Evolutionary conservation across 345 rosid species (phyloP), one percentile per base, ranked within the genome.

Genomic region (Citrus hindsii): DNA sequence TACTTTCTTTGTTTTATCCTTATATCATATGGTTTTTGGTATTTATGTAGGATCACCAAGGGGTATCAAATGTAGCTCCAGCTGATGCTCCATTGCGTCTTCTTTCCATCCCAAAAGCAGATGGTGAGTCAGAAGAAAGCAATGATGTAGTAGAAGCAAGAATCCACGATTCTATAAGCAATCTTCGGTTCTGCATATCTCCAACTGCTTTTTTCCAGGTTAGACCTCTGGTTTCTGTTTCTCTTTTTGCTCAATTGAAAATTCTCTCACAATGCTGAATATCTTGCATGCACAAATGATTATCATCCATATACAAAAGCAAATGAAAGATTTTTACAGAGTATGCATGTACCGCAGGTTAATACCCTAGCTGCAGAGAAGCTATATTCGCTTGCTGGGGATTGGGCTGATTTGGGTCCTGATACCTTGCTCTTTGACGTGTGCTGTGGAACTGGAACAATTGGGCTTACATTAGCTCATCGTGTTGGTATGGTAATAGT

Each of bases 131-230:
- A 40, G 87, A 77, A 61, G 66, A 78, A 8, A 77, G 68, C 63
- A 76, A 73, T 81, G 83, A 83, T 71, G 75, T 78, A 60, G 80
- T 79, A 3, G 95, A 92, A 88, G 89, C 92, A 68, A 90, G 98
- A 82, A 96, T 96, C 70, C 97, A 90, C 76, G 98, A 96, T 83
- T 82, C 87, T 82, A 94, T 94, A 78, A 87, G 80, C 79, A 88
- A 90, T 82, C 97, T 92, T 74, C 83, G 77, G 64, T 94, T 96
- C 77, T 88, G 94, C 59, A 92, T 96, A 83, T 96, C 98, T 55
- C 98, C 99, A 70, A 90, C 98, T 33, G 98, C 99, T 9, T 96
- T 96, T 88, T 96, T 96, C 84, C 98, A 92, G 92, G 99, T 82
- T 33, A 67, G 81, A 75, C 76, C 73, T 74, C 8, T 71, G 42